Evolutionary conservation across 768 basidiomycete species (phyloP), one percentile per base, ranked within the genome.

Genomic region (Mycena crocata): DNA sequence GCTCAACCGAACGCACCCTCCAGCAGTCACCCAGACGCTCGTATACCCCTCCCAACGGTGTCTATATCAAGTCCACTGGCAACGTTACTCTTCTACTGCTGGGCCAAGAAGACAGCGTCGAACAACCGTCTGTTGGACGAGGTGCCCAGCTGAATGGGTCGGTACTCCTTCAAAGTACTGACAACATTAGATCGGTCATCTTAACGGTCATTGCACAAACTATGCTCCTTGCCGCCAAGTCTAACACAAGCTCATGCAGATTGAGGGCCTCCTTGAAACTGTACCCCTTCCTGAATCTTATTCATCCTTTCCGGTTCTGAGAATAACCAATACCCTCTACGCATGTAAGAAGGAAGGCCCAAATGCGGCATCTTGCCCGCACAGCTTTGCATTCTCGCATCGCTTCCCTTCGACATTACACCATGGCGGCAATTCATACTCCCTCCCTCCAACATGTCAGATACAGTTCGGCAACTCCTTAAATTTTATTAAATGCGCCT

Each of bases 381-480:
- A 50, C 7, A 57, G 28, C n/a, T 24, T 64, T 1, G 23, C 39
- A 31, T 64, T 64, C 23, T 31, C 55, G 32, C 31, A 51, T 21
- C 5, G 9, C 34, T 45, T 64, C 39, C 60, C 60, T 15, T 44
- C 49, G 15, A 24, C n/a, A n/a, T 52, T 64, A 19, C 55, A 32
- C 3, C 32, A 58, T n/a, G 14, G 52, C n/a, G 49, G 46, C 2
- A 30, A 26, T 13, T 19, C 23, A 12, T 35, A 51, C 34, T 15
- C 30, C 10, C 56, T 64, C 21, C 63, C 63, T 13, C 63, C 63
- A 28, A 57, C 63, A 21, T 58, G 55, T 13, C 24, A 52, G 23
- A 58, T 64, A 35, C 9, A 31, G 4, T 35, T 64, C 40, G 32
- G 37, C 12, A 31, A 26, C 24, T 23, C 32, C 2, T 4, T 30